phyloP scores from a whole-genome alignment of 139 green algal species.

The Zygnema cylindricum region DNA sequence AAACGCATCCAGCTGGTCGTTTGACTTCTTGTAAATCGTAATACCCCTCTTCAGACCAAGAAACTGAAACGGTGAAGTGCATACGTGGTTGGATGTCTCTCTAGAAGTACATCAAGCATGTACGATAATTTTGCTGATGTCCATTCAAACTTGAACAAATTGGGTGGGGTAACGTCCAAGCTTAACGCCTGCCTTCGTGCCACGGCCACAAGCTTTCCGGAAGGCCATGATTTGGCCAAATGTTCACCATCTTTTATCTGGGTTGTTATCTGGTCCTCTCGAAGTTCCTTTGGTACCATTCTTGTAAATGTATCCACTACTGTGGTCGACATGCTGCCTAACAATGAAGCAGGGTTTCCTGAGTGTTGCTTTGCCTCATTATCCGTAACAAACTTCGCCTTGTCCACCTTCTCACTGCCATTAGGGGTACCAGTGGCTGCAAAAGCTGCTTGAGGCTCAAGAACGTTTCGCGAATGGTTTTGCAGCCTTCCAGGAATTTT shows the following conservation, averaged over 20 bases:
- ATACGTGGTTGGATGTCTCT: constrained; percentile 5
- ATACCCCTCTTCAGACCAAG: too few relatives aligned
- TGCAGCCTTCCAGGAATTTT: not conserved
- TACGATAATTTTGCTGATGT: constrained; percentile 10
- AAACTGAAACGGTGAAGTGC: too few relatives aligned
- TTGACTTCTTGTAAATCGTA: too few relatives aligned
- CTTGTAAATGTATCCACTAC: too few relatives aligned
- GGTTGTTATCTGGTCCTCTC: not conserved
- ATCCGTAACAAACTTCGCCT: too few relatives aligned
- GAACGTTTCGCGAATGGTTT: not conserved
- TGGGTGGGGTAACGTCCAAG: constrained; percentile 12
- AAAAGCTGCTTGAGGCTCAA: not conserved
- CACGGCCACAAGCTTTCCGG: not conserved
- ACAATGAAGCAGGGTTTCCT: not conserved
- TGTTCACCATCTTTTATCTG: not conserved
- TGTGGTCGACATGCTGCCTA: too few relatives aligned
- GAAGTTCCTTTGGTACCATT: not conserved
- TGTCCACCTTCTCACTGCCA: too few relatives aligned
- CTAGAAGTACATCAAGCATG: constrained; percentile 26
- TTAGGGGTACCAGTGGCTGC: not conserved
- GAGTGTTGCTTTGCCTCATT: not conserved
- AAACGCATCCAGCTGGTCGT: too few relatives aligned
- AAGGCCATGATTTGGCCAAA: not conserved
- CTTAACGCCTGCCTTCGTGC: not conserved
- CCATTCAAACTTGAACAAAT: constrained; percentile 14